Base-by-base conservation (phyloP, 208 protist species). In the Wallacemonas sp. region DNA sequence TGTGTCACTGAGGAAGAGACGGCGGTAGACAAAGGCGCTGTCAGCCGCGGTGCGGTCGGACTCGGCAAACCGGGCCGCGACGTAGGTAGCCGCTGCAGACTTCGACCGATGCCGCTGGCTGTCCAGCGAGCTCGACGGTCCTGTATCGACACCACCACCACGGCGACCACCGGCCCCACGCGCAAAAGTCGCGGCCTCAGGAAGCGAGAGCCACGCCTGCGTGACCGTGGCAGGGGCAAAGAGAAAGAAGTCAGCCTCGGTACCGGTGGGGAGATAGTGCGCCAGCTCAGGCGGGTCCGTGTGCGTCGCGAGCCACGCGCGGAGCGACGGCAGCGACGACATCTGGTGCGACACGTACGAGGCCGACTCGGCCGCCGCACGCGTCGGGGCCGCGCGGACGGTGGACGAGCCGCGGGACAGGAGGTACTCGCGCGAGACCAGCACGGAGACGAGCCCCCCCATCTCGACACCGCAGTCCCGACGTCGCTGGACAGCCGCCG, bases 361-460 rank as follows among this genome's bases (percentile, higher is more conserved):
- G 14, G 5, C 16, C 10, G 32, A 12, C 8, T 3, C 12, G 52
- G 25, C 10, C 18, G 31, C 12, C 52, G 10, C 52, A 41, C 10
- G 36, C 36, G 10, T 41, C 14, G 14, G 36, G 36, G 7, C 36
- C 36, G 36, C 36, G 36, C 36, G 36, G 10, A 41, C 36, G 36
- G 10, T 14, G 36, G 10, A 7, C 10, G 14, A 16, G 36, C 36
- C 14, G 36, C 36, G 10, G 14, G 52, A 16, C 11, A 41, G 12
- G 31, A 77, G 61, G 39, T 76, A 66, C 36, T 59, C 50, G n/a
- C 69, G 54, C 7, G 70, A 81, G 1, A 85, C 72, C 10, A 82
- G 54, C 45, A 82, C 80, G 0, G 68, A 72, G 36, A 74, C 67
- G 49, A 81, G 31, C 3, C 77, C 80, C 2, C 61, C 75, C 20